Evolutionary conservation across 805 yeast genomes (phyloP).

Genomic region (Myxozyma vanderwaltii): DNA sequence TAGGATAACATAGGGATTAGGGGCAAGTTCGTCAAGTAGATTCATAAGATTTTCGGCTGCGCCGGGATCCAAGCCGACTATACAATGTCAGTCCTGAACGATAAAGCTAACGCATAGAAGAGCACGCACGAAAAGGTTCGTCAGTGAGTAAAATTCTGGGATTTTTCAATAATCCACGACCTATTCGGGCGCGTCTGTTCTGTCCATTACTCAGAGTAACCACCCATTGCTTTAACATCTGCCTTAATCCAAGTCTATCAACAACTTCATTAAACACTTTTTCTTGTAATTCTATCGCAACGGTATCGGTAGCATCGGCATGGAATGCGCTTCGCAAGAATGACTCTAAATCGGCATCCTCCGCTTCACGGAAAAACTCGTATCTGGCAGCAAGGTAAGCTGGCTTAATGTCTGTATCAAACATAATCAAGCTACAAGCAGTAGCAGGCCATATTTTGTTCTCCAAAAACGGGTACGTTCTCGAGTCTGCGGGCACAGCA

Average conservation of each 20-base stretch:
- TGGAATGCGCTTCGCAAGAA: conserved; percentile 52
- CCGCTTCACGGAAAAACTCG: conserved; percentile 81
- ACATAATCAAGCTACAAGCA: conserved; percentile 50
- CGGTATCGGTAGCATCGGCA: conserved; percentile 50
- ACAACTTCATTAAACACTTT: conserved; percentile 48
- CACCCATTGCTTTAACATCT: conserved; percentile 67
- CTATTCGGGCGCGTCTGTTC: conserved; percentile 84
- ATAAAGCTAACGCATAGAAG: too few species aligned
- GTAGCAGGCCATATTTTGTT: conserved; percentile 51
- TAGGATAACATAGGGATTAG: conserved; percentile 59
- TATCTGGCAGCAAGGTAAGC: conserved; percentile 88
- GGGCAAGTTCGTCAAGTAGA: conserved; percentile 51
- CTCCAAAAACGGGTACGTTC: conserved; percentile 58
- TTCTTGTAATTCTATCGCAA: conserved; percentile 35
- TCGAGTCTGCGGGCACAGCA: conserved; percentile 54
- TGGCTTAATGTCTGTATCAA: conserved; percentile 47
- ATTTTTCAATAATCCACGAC: conserved; percentile 63
- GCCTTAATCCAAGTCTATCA: conserved; percentile 55
- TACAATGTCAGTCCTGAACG: not conserved
- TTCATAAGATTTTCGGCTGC: conserved; percentile 64
- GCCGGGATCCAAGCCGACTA: conserved; percentile 77
- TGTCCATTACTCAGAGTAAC: conserved; percentile 93
- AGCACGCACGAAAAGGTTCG: conserved; percentile 67
- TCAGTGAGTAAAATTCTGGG: conserved; percentile 76
- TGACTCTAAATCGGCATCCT: conserved; percentile 68